A percentile compares a stretch with the other conserved stretches of the same genome.
phyloP scores from a whole-genome alignment of 257 asterid species.

The Linaria vulgaris region DNA sequence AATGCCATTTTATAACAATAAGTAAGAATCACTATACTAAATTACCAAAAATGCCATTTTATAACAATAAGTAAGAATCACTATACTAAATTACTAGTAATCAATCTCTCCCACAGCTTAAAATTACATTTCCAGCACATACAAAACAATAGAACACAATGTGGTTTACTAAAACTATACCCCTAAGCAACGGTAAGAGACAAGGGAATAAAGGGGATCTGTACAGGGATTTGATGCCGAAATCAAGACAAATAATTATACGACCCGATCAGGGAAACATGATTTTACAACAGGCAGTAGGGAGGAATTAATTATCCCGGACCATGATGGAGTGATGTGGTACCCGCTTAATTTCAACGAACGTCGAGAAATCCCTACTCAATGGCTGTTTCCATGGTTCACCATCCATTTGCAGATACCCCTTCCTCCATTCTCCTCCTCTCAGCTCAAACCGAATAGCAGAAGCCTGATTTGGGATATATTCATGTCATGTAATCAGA shows the following conservation, averaged over 20 bases:
- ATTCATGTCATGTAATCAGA: not conserved
- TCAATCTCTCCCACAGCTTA: not conserved
- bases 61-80: too few relatives aligned
- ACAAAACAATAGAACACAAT: not conserved
- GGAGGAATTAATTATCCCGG: slow-evolving; percentile 39
- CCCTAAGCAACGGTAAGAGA: slow-evolving; percentile 29
- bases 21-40: too few relatives aligned
- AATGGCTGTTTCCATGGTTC: slow-evolving; percentile 96
- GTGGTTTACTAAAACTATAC: slow-evolving; percentile 10
- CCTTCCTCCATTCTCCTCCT: slow-evolving; percentile 90
- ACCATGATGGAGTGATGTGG: slow-evolving; percentile 65
- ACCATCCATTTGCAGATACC: slow-evolving; percentile 88
- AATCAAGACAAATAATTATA: slow-evolving; percentile 25
- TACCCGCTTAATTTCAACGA: slow-evolving; percentile 63
- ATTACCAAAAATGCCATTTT: too few relatives aligned
- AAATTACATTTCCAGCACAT: slow-evolving; percentile 6
- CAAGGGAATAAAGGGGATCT: slow-evolving; percentile 30
- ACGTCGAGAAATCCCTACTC: slow-evolving; percentile 66
- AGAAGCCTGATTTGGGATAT: slow-evolving; percentile 50
- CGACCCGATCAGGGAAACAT: not conserved
- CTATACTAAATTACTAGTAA: not conserved
- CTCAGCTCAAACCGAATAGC: slow-evolving; percentile 77
- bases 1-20: too few relatives aligned
- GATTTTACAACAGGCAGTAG: not conserved
- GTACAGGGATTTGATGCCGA: slow-evolving; percentile 31